These are phyloP conservation scores for Cladosporium velox DNA, from an alignment of 2,329 filamentous ascomycete species.

Conservation along the genomic window DNA sequence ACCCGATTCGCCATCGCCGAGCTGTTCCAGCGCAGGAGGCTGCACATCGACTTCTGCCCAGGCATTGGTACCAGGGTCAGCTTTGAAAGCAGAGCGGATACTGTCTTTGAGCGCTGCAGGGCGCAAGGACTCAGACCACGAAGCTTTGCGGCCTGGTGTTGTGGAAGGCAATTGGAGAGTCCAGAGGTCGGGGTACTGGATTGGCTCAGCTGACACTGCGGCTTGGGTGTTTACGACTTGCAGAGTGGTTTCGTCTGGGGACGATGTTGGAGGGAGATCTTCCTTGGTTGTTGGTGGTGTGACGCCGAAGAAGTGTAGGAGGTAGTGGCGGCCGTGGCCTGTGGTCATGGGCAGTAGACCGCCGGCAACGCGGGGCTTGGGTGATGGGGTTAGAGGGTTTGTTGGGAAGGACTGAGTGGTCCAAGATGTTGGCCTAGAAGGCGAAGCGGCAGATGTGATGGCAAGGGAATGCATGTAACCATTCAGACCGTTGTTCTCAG, in stretches of 20 bases:
- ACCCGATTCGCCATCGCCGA: conserved; percentile 39
- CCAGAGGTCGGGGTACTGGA: conserved; percentile 47
- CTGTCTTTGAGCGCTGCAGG: conserved; percentile 49
- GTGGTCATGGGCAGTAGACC: conserved; percentile 45
- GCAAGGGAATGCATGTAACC: conserved; percentile 34
- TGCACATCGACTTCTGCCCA: conserved; percentile 48
- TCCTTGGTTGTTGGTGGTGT: conserved; percentile 16
- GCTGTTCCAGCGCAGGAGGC: conserved; percentile 34
- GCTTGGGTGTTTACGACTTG: conserved; percentile 20
- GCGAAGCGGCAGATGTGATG: conserved; percentile 21
- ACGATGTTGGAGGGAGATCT: conserved; percentile 22
- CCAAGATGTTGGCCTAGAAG: conserved; percentile 35
- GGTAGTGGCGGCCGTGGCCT: conserved; percentile 48
- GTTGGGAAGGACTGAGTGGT: conserved; percentile 45
- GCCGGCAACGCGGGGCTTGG: conserved; percentile 42
- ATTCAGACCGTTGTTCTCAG: conserved; percentile 32
- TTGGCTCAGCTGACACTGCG: conserved; percentile 13
- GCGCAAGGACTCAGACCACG: conserved; percentile 37
- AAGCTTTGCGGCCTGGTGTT: conserved; percentile 30
- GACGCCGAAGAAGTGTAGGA: conserved; percentile 46
- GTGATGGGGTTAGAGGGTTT: conserved; percentile 47
- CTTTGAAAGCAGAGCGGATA: conserved; percentile 44
- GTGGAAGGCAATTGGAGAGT: conserved; percentile 46
- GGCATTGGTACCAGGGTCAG: conserved; percentile 42
- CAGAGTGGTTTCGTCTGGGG: conserved; percentile 27